A percentile compares a stretch with the other conserved stretches of the same genome.
phyloP scores from a whole-genome alignment of 2,329 filamentous ascomycete species.

The Colletotrichum musae region DNA sequence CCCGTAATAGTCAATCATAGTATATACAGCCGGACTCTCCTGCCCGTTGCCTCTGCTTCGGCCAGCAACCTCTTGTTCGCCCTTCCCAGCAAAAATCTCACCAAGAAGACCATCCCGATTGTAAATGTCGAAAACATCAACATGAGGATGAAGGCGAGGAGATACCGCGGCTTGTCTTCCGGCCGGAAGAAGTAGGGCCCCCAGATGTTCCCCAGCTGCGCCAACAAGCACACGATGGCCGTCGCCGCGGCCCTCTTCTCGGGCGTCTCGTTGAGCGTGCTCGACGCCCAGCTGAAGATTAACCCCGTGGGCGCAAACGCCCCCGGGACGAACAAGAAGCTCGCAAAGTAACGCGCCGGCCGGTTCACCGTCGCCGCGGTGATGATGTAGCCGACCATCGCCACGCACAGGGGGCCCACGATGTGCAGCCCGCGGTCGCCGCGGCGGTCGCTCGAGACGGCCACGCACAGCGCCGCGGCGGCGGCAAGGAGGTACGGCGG shows the following conservation, averaged over 20 bases:
- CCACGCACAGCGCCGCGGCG: conserved; percentile 36
- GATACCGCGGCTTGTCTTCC: conserved; percentile 48
- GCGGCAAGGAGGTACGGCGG: conserved; percentile 46
- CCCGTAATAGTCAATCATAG: not conserved
- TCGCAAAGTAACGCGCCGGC: conserved; percentile 63
- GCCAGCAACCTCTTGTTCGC: conserved; percentile 28
- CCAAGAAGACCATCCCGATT: conserved; percentile 27
- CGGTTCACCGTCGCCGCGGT: conserved; percentile 68
- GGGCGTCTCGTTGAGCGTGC: conserved; percentile 51
- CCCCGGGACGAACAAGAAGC: conserved; percentile 49
- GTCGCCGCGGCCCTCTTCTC: conserved; percentile 55
- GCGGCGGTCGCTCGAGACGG: conserved; percentile 43
- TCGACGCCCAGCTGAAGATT: conserved; percentile 53
- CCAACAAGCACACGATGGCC: conserved; percentile 54
- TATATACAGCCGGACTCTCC: conserved; percentile 26
- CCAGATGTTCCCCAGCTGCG: conserved; percentile 56
- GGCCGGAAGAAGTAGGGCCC: conserved; percentile 56
- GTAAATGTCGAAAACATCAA: conserved; percentile 26
- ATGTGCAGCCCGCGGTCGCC: conserved; percentile 45
- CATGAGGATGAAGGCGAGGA: conserved; percentile 47
- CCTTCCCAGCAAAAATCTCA: conserved; percentile 33
- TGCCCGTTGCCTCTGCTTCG: conserved; percentile 23
- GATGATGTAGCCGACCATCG: conserved; percentile 70
- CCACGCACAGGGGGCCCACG: conserved; percentile 51
- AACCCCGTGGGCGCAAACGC: conserved; percentile 48